phyloP scores from a whole-genome alignment of 169 alveolate species.

The Cryptosporidium ubiquitum region DNA sequence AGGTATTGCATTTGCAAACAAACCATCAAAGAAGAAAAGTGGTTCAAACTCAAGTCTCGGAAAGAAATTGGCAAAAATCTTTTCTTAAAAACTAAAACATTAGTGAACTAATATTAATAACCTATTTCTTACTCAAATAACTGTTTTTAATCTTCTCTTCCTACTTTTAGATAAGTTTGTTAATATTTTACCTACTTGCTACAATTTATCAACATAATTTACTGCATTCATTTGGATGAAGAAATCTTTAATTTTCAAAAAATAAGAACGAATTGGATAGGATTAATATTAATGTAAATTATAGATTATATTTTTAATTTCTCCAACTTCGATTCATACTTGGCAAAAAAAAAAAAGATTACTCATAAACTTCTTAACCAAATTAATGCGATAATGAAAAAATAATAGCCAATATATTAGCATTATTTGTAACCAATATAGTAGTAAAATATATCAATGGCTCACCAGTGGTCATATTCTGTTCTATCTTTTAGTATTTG shows the following conservation, averaged over 20 bases:
- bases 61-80: background rate
- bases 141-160: background rate
- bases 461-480: slow-evolving; percentile 62
- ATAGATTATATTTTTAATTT: no score
- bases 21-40: slow-evolving; percentile 8
- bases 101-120: background rate
- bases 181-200: background rate
- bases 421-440: no score
- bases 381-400: background rate
- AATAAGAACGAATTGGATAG: background rate
- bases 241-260: background rate
- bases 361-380: no score
- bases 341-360: no score
- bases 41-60: background rate
- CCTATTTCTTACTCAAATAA: background rate
- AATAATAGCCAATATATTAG: background rate
- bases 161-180: background rate
- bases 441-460: background rate
- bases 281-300: no score
- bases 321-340: background rate
- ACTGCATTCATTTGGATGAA: background rate
- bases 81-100: slow-evolving; percentile 7
- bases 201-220: background rate
- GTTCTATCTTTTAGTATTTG: slow-evolving; percentile 62
- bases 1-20: slow-evolving; percentile 73